Percentiles rank a stretch among this genome's conserved stretches.
Evolutionary conservation across 2,329 filamentous ascomycete genomes (phyloP).

Genomic region (Cyanodermella asteris): DNA sequence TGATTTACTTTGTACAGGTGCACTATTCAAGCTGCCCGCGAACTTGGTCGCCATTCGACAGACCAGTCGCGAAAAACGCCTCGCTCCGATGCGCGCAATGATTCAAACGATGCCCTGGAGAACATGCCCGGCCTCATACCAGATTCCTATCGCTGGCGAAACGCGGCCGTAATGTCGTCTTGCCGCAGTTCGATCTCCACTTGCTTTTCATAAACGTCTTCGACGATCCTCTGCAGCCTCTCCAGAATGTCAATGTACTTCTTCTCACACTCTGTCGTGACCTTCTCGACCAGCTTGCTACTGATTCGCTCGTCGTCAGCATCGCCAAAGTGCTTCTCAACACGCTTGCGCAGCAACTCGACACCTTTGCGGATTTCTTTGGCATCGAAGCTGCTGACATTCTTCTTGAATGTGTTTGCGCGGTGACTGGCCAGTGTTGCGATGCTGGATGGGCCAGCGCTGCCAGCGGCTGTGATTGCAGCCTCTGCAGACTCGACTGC

Average conservation of each 20-base stretch:
- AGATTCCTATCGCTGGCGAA: slow-evolving; percentile 16
- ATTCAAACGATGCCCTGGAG: background rate
- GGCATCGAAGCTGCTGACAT: slow-evolving; percentile 56
- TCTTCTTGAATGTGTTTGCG: slow-evolving; percentile 64
- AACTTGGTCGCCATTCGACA: too few relatives aligned
- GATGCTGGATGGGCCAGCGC: slow-evolving; percentile 35
- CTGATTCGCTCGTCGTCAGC: slow-evolving; percentile 54
- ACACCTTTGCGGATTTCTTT: slow-evolving; percentile 82
- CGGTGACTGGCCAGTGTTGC: slow-evolving; percentile 66
- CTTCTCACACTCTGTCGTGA: slow-evolving; percentile 36
- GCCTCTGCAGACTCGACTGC: slow-evolving; percentile 78
- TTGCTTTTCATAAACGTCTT: slow-evolving; percentile 22
- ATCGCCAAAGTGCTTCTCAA: slow-evolving; percentile 94
- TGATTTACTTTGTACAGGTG: too few relatives aligned
- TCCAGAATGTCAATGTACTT: slow-evolving; percentile 33
- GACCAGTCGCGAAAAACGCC: too few relatives aligned
- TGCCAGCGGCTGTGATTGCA: slow-evolving; percentile 34
- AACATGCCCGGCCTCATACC: background rate
- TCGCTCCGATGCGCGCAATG: too few relatives aligned
- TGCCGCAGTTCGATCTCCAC: slow-evolving; percentile 26
- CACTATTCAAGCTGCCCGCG: too few relatives aligned
- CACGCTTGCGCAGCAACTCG: slow-evolving; percentile 67
- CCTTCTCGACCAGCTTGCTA: slow-evolving; percentile 34
- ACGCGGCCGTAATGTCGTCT: slow-evolving; percentile 21
- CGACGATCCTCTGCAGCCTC: slow-evolving; percentile 22